phyloP scores from a whole-genome alignment of 1,284 basidiomycete genomes.

The Thelephora terrestris region DNA sequence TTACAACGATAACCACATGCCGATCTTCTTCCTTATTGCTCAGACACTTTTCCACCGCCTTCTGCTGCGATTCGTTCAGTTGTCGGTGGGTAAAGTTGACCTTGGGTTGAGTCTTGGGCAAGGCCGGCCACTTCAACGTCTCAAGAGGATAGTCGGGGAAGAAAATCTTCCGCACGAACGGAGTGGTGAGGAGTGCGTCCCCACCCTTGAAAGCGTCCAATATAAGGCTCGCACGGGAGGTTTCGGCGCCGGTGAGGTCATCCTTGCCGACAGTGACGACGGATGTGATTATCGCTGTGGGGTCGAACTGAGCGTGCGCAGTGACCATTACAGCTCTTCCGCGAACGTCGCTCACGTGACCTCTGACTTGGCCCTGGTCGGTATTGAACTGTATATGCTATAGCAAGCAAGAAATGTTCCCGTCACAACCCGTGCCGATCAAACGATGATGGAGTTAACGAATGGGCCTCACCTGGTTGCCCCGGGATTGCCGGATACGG shows the following conservation, averaged over 20 bases:
- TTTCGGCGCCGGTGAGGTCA: slow-evolving; percentile 42
- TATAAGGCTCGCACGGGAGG: slow-evolving; percentile 31
- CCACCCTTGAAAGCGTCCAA: slow-evolving; percentile 42
- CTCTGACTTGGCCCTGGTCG: too few relatives aligned
- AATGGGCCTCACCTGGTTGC: not conserved
- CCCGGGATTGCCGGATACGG: slow-evolving; percentile 25
- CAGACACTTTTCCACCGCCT: slow-evolving; percentile 30
- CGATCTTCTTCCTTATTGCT: not conserved
- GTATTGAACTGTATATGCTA: too few relatives aligned
- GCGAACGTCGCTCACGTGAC: not conserved
- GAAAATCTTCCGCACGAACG: slow-evolving; percentile 52
- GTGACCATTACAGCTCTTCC: not conserved
- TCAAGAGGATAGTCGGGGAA: slow-evolving; percentile 30
- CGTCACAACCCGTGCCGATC: too few relatives aligned
- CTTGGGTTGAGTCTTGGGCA: not conserved
- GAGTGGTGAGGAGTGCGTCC: slow-evolving; percentile 31
- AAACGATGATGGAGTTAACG: too few relatives aligned
- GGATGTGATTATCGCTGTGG: slow-evolving; percentile 8
- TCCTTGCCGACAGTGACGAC: slow-evolving; percentile 37
- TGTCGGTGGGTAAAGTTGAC: not conserved
- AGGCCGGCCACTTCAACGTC: not conserved
- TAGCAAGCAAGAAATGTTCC: too few relatives aligned
- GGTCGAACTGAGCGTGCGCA: not conserved
- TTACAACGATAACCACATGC: not conserved
- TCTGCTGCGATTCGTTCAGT: slow-evolving; percentile 46